Percentiles rank a stretch among this genome's conserved stretches.
Evolutionary conservation across 2,329 filamentous ascomycete genomes (phyloP).

Genomic region (Alternaria viburni): DNA sequence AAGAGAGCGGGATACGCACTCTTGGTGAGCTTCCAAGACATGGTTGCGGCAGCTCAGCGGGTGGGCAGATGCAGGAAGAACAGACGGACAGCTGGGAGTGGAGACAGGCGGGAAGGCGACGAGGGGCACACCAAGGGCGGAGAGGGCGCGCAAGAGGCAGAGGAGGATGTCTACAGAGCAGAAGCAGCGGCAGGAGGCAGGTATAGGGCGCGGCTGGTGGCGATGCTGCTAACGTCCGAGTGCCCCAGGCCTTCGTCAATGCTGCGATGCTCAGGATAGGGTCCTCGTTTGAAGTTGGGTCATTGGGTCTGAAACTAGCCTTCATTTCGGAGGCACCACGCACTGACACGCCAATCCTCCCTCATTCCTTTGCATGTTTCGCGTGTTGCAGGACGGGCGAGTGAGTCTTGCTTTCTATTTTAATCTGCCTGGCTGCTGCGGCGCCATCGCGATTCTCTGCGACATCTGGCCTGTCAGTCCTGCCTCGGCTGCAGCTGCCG

Average conservation of each 20-base stretch:
- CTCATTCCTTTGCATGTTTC: conserved; percentile 26
- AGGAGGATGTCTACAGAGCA: background rate
- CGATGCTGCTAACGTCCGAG: conserved; percentile 25
- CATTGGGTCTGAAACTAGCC: conserved; percentile 20
- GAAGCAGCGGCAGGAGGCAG: background rate
- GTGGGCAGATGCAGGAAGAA: conserved; percentile 17
- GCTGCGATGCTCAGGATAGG: conserved; percentile 17
- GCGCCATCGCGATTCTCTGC: conserved; percentile 7
- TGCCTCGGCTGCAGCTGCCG: conserved; percentile 31
- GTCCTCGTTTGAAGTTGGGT: conserved; percentile 24
- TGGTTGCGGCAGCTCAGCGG: conserved; percentile 49
- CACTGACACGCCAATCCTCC: conserved; percentile 23
- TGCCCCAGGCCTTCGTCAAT: conserved; percentile 19
- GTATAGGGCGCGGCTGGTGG: conserved; percentile 25
- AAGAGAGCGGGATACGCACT: conserved; percentile 58
- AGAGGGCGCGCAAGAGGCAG: background rate
- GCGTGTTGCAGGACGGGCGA: conserved; percentile 13
- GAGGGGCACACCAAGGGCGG: conserved; percentile 12
- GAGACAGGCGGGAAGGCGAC: conserved; percentile 20
- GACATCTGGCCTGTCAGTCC: conserved; percentile 1
- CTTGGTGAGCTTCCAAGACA: conserved; percentile 82
- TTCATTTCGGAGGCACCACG: conserved; percentile 18
- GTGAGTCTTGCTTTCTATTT: conserved; percentile 10
- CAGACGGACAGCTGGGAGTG: conserved; percentile 18
- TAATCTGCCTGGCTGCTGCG: background rate